phyloP scores from a whole-genome alignment of 1,284 basidiomycete species.

The Microbotryomycetes sp. region DNA sequence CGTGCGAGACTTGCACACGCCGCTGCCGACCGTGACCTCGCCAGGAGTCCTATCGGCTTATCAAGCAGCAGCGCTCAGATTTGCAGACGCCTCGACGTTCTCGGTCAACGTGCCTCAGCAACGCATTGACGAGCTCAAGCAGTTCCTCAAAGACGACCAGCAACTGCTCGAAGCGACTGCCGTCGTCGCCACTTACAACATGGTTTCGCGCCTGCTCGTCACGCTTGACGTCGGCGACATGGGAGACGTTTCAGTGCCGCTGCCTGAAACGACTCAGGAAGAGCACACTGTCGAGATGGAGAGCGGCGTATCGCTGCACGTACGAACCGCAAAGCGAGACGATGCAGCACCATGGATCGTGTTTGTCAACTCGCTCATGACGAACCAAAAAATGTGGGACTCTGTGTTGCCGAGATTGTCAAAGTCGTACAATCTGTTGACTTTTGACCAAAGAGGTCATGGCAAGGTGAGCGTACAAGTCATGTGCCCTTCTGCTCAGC shows the following conservation, averaged over 20 bases:
- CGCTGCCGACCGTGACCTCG: slow-evolving; percentile 18
- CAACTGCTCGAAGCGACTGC: slow-evolving; percentile 43
- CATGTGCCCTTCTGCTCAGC: neutral
- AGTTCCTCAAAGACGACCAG: slow-evolving; percentile 37
- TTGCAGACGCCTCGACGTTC: slow-evolving; percentile 43
- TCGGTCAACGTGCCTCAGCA: slow-evolving; percentile 37
- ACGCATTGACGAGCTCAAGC: slow-evolving; percentile 37
- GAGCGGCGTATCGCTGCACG: slow-evolving; percentile 29
- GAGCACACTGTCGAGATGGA: slow-evolving; percentile 31
- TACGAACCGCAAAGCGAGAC: slow-evolving; percentile 24
- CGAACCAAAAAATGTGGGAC: slow-evolving; percentile 45
- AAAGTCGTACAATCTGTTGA: slow-evolving; percentile 42
- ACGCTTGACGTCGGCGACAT: slow-evolving; percentile 44
- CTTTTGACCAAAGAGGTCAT: slow-evolving; percentile 45
- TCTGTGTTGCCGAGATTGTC: slow-evolving; percentile 38
- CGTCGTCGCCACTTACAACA: slow-evolving; percentile 44
- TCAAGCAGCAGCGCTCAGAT: slow-evolving; percentile 40
- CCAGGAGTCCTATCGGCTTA: slow-evolving; percentile 33
- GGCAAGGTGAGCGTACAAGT: slow-evolving; percentile 33
- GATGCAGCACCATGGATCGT: slow-evolving; percentile 39
- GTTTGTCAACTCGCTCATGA: slow-evolving; percentile 45
- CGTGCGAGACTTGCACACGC: slow-evolving; percentile 39
- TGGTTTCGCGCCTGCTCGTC: slow-evolving; percentile 45
- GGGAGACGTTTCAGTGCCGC: slow-evolving; percentile 36
- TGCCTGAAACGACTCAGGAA: slow-evolving; percentile 25